These are phyloP conservation scores for Candida corydali DNA, from an alignment of 805 yeast species.

Conservation along the genomic window DNA sequence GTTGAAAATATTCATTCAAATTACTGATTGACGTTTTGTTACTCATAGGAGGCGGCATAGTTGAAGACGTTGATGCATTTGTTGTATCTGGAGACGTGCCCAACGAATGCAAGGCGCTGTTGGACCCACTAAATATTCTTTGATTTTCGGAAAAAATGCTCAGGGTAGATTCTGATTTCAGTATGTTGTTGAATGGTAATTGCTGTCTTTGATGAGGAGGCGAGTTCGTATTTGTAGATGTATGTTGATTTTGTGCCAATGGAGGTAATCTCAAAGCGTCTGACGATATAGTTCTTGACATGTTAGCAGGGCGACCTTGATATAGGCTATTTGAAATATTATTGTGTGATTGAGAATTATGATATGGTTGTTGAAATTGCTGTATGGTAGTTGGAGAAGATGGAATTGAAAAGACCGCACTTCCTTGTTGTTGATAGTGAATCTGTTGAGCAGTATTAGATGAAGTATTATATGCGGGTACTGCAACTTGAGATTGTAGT, in stretches of 20 bases:
- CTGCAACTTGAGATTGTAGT: slow-evolving; percentile 7
- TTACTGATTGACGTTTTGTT: slow-evolving; percentile 23
- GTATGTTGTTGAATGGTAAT: slow-evolving; percentile 7
- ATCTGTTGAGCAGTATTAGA: slow-evolving; percentile 4
- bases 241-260: slow-evolving; percentile 1
- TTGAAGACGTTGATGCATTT: slow-evolving; percentile 6
- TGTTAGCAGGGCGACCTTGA: slow-evolving; percentile 2
- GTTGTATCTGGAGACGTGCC: slow-evolving; percentile 32
- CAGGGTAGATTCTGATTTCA: slow-evolving; percentile 25
- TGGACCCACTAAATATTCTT: slow-evolving; percentile 22
- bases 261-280: slow-evolving; percentile 14
- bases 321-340: neutral
- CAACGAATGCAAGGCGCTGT: slow-evolving; percentile 23
- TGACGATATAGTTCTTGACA: slow-evolving; percentile 12
- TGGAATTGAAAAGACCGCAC: slow-evolving; percentile 26
- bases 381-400: slow-evolving; percentile 22
- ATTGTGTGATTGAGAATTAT: neutral
- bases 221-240: neutral
- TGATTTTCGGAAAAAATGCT: slow-evolving; percentile 17
- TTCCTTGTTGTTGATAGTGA: slow-evolving; percentile 14
- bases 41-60: slow-evolving; percentile 4
- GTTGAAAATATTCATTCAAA: slow-evolving; percentile 31
- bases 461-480: slow-evolving; percentile 6
- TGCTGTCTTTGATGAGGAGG: neutral
- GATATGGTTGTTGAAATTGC: slow-evolving; percentile 6